A percentile compares a stretch with the other conserved stretches of the same genome.
These are phyloP conservation scores for Kwoniella dejecticola DNA, from an alignment of 768 basidiomycete genomes.

Conservation along the genomic window DNA sequence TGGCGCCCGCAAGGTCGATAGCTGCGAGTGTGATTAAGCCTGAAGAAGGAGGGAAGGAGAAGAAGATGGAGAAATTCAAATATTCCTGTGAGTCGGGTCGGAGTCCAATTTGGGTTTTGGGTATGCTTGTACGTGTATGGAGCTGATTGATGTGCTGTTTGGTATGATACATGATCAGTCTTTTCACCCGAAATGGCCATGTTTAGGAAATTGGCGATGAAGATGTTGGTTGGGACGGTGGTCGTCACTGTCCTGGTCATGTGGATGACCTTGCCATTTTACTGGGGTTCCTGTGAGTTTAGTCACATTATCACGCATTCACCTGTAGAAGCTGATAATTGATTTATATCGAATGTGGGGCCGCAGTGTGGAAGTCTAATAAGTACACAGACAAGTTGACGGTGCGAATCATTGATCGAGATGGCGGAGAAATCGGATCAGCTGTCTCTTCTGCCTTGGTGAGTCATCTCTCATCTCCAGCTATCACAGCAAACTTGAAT, in stretches of 20 bases:
- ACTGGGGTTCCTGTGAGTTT: slow-evolving; percentile 51
- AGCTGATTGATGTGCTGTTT: no score
- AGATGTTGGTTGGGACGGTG: slow-evolving; percentile 53
- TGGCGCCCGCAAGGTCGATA: slow-evolving; percentile 2
- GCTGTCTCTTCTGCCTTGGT: slow-evolving; percentile 51
- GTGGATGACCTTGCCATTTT: slow-evolving; percentile 58
- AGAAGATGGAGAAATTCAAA: slow-evolving; percentile 19
- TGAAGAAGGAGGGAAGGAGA: slow-evolving; percentile 5
- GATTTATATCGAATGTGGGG: no score
- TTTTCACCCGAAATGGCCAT: slow-evolving; percentile 37
- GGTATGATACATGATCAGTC: slow-evolving; percentile 28
- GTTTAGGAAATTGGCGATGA: slow-evolving; percentile 40
- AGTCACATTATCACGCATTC: no score
- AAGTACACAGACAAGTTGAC: slow-evolving; percentile 55
- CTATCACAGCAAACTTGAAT: no score
- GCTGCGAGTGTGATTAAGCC: slow-evolving; percentile 1
- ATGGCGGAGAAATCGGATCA: slow-evolving; percentile 55
- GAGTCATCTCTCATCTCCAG: slow-evolving; percentile 10
- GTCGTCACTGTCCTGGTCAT: slow-evolving; percentile 56
- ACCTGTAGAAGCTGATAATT: no score
- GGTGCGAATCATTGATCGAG: slow-evolving; percentile 59
- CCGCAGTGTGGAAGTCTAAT: slow-evolving; percentile 42
- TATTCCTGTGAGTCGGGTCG: slow-evolving; percentile 19
- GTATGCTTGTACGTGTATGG: no score
- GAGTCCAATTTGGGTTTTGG: neutral